Evolutionary conservation across 2,329 filamentous ascomycete species (phyloP).

Genomic region (Calonectria ilicicola): DNA sequence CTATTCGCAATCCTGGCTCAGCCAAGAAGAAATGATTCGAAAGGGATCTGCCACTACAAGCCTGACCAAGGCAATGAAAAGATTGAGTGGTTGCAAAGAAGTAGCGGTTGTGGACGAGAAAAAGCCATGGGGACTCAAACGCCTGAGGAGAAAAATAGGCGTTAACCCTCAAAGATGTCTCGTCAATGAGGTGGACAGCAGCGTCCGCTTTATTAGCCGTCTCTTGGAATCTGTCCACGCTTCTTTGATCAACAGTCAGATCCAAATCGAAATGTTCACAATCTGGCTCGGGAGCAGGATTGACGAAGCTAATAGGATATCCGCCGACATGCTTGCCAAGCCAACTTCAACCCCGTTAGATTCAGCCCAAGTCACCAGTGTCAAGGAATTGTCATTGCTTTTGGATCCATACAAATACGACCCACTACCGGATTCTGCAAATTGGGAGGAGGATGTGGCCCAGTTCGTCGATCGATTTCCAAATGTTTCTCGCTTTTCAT

Average conservation of each 20-base stretch:
- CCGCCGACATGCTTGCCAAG: not conserved
- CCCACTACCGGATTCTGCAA: not conserved
- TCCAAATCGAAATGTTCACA: not conserved
- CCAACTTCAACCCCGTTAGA: too few relatives aligned
- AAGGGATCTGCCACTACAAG: not conserved
- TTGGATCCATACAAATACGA: not conserved
- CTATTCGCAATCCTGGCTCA: not conserved
- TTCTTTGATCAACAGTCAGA: not conserved
- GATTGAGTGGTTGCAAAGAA: not conserved
- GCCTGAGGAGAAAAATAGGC: not conserved
- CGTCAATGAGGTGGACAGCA: not conserved
- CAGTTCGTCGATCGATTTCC: not conserved
- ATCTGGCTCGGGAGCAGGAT: not conserved
- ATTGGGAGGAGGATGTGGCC: not conserved
- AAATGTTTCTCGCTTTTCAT: not conserved
- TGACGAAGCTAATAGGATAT: not conserved
- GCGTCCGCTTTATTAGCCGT: not conserved
- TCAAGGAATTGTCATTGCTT: not conserved
- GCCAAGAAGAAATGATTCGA: not conserved
- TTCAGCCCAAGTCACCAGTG: not conserved
- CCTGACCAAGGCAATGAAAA: not conserved
- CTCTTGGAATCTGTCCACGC: not conserved
- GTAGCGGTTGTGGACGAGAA: not conserved
- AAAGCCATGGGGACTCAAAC: not conserved
- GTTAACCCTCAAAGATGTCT: not conserved